Evolutionary conservation across 2,329 filamentous ascomycete species (phyloP).

Genomic region (Trichoderma atrobrunneum): DNA sequence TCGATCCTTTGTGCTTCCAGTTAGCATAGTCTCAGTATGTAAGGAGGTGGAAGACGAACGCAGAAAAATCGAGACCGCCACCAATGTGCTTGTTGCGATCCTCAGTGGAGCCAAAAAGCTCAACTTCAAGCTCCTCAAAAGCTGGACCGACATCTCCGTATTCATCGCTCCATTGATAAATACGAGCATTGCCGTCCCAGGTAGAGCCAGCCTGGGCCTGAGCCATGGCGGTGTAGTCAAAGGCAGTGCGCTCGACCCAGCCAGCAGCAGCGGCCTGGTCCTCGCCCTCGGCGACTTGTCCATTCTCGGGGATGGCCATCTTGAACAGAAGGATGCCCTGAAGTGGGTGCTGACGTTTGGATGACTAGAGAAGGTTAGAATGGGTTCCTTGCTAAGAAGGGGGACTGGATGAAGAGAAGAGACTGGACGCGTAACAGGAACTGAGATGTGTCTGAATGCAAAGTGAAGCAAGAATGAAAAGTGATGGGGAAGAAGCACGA

Average conservation of each 20-base stretch:
- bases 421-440: neutral
- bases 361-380: neutral
- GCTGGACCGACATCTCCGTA: constrained; percentile 80
- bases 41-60: constrained; percentile 43
- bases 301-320: constrained; percentile 18
- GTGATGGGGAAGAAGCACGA: neutral
- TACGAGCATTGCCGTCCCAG: constrained; percentile 55
- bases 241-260: constrained; percentile 47
- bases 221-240: constrained; percentile 45
- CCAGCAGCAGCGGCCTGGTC: constrained; percentile 26
- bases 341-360: neutral
- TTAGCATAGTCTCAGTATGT: constrained; percentile 25
- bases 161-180: constrained; percentile 84
- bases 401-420: too few species aligned
- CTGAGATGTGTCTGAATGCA: neutral
- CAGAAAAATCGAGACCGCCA: constrained; percentile 61
- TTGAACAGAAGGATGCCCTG: neutral
- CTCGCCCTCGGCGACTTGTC: neutral
- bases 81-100: constrained; percentile 51
- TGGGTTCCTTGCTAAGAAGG: neutral
- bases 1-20: constrained; percentile 44
- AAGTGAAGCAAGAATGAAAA: constrained; percentile 12
- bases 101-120: constrained; percentile 66
- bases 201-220: constrained; percentile 24
- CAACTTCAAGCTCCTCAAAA: constrained; percentile 65